Base-by-base conservation (phyloP, 768 basidiomycete species). In the Russula sp. region DNA sequence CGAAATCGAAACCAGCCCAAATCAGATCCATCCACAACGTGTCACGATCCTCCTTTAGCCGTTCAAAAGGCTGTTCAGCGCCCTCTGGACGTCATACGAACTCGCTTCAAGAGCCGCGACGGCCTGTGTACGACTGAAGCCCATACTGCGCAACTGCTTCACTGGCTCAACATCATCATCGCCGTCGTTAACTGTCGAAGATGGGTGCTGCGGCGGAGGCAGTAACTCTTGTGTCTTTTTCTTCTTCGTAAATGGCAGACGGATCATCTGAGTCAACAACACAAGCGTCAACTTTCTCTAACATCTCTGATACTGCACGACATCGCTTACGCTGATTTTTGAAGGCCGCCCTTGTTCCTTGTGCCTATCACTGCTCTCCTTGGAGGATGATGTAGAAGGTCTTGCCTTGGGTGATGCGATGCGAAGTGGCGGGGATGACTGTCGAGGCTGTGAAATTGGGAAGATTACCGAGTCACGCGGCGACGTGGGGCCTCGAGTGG, bases 121-220 rank as follows among this genome's bases (percentile, higher is more conserved):
- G 0, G 92, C 91, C 71, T 94, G 86, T 16, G 77, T 73, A 47
- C 95, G 83, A 65, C 82, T 86, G 78, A 98, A 98, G 31, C 96
- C 96, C 94, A 98, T 97, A 20, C 81, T 82, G 52, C 85, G 85
- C 45, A 98, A 77, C 71, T 89, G 86, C 70, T 86, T 89, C 22
- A 94, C 88, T 2, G 86, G 77, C 65, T 86, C 85, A 13, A 86
- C 84, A 62, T 94, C 89, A 66, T 89, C 89, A 34, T 85, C 86
- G 13, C 81, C 80, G 1, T 83, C 80, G 63, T 83, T 82, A 32
- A 75, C 72, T 27, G 82, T 48, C 73, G 75, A 20, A 76, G 75
- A 52, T 75, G 74, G 37, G 47, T 64, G 70, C 31, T 70, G 70
- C 9, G 76, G 65, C 3, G 77, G 68, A 42, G 77, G 75, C 62